Conservation (phyloP, 163 green algal species). For the Scenedesmus sp. region DNA sequence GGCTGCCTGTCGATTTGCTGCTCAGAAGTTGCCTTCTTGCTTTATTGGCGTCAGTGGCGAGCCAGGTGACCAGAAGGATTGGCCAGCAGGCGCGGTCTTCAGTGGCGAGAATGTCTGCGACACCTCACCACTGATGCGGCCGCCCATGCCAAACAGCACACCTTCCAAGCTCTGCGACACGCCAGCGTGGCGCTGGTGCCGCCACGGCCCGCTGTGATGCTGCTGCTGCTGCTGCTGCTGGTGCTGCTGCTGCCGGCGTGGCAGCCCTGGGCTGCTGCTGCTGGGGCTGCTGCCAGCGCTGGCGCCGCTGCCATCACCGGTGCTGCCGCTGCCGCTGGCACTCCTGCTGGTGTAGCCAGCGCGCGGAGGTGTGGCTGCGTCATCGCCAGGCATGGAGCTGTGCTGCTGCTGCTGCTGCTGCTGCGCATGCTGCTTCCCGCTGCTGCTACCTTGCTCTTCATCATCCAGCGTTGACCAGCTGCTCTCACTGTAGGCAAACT, state of each 20-base stretch:
- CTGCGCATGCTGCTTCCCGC: background rate
- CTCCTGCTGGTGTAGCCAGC: background rate
- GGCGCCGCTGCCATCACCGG: background rate
- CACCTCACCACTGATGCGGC: slow-evolving; percentile 23
- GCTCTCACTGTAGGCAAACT: slow-evolving; percentile 19
- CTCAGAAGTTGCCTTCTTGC: background rate
- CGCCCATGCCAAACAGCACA: slow-evolving; percentile 26
- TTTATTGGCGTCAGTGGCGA: slow-evolving; percentile 24
- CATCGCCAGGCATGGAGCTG: background rate
- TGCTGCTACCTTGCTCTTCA: background rate
- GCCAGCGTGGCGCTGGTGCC: background rate
- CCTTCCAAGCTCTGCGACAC: slow-evolving; percentile 5
- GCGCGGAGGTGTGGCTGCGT: background rate
- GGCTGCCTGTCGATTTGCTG: background rate
- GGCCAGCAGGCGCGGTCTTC: slow-evolving; percentile 1
- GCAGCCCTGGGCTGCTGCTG: background rate
- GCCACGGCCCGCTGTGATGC: background rate
- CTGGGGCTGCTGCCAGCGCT: background rate
- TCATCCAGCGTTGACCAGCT: slow-evolving; percentile 39
- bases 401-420: background rate
- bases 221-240: background rate
- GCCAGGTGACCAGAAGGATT: background rate
- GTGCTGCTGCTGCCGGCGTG: background rate
- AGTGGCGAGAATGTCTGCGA: slow-evolving; percentile 40
- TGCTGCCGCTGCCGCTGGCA: background rate